Evolutionary conservation across 257 asterid genomes (phyloP).

Genomic region (Capsicum chinense): DNA sequence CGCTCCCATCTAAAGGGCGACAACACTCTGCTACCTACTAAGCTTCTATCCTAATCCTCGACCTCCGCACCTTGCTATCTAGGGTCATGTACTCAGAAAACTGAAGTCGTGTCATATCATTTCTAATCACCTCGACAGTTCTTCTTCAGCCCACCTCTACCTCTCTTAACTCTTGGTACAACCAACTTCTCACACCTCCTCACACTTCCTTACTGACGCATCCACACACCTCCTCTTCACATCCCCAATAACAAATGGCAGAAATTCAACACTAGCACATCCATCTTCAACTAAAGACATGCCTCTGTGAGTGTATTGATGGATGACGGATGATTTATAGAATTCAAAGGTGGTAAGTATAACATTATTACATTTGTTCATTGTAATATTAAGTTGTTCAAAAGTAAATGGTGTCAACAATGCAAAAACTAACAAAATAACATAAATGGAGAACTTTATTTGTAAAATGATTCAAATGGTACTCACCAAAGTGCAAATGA

Average conservation of each 20-base stretch:
- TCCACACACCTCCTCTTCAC: neutral
- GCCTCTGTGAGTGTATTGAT: neutral
- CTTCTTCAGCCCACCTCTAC: neutral
- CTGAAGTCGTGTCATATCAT: neutral
- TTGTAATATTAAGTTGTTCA: conserved; percentile 2
- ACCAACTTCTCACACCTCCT: neutral
- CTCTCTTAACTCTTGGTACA: neutral
- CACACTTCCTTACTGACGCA: neutral
- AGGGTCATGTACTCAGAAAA: neutral
- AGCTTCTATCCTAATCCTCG: neutral
- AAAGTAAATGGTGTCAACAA: conserved; percentile 7
- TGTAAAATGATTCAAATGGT: conserved; percentile 25
- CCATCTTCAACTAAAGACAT: neutral
- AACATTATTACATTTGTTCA: neutral
- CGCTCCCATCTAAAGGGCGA: neutral
- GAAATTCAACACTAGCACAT: conserved; percentile 11
- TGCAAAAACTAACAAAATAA: conserved; percentile 18
- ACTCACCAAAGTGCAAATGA: conserved; percentile 87
- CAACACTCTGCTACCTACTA: neutral
- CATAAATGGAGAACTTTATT: neutral
- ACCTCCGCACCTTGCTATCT: neutral
- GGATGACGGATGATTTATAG: neutral
- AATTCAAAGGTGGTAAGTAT: neutral
- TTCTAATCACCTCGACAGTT: neutral
- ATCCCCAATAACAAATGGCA: neutral